Conservation (phyloP, 1,139 yeast genomes). For the Nadsonia commutata region DNA sequence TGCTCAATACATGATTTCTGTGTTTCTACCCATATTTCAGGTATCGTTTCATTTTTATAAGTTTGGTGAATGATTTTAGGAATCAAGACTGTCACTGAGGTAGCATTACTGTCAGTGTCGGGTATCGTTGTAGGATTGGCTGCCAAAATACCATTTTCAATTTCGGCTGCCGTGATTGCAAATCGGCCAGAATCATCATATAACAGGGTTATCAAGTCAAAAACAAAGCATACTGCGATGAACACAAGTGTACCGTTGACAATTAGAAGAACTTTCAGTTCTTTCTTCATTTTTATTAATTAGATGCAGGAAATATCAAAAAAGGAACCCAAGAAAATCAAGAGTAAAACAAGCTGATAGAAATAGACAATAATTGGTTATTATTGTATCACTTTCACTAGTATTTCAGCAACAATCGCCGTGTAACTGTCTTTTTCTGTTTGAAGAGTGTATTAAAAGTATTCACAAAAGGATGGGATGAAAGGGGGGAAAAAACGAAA, state of each 20-base stretch:
- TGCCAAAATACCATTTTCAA: no score
- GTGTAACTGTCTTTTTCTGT: no score
- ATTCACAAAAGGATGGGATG: no score
- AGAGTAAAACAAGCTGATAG: no score
- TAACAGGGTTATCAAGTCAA: conserved; percentile 61
- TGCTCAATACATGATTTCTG: conserved; percentile 61
- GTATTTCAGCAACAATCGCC: no score
- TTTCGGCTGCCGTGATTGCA: conserved; percentile 44
- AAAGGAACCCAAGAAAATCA: no score
- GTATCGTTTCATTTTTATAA: conserved; percentile 63
- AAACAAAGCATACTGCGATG: conserved; percentile 46
- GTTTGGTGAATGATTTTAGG: conserved; percentile 93
- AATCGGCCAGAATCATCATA: conserved; percentile 58
- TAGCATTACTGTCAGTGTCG: conserved; percentile 5
- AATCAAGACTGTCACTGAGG: conserved; percentile 28
- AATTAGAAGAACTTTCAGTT: conserved; percentile 16
- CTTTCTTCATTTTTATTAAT: conserved; percentile 16
- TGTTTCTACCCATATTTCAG: conserved; percentile 67
- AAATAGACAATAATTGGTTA: no score
- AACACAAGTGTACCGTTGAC: conserved; percentile 29
- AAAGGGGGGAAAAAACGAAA: no score
- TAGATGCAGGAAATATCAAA: no score
- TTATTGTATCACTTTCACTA: no score
- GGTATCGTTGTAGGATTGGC: conserved; percentile 9
- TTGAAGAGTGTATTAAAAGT: no score